Conservation (phyloP, 805 yeast genomes). For the Saccharomycopsis sp. region DNA sequence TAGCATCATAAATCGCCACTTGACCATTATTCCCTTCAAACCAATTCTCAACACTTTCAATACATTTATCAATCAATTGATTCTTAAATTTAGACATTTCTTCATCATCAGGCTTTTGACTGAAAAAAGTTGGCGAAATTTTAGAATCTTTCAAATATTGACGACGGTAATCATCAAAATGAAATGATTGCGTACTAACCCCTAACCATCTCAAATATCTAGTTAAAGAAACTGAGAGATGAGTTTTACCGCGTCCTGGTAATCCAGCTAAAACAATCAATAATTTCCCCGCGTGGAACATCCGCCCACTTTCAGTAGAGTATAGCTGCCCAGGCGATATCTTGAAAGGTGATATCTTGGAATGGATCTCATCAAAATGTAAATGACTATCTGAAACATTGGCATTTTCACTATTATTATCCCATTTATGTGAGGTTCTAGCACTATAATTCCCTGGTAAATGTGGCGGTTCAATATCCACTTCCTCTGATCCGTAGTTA, state of each 20-base stretch:
- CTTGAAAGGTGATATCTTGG: conserved; percentile 49
- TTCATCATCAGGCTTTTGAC: conserved; percentile 28
- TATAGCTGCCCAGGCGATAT: conserved; percentile 90
- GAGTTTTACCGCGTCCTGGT: conserved; percentile 95
- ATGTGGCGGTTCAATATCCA: conserved; percentile 36
- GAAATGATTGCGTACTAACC: conserved; percentile 85
- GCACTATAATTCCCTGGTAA: conserved; percentile 49
- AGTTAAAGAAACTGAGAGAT: conserved; percentile 83
- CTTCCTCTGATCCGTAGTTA: conserved; percentile 20
- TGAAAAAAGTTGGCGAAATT: conserved; percentile 64
- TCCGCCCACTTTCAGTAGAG: conserved; percentile 84
- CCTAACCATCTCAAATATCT: conserved; percentile 95
- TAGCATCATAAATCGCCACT: conserved; percentile 93
- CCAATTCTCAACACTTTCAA: conserved; percentile 61
- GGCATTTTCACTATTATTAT: conserved; percentile 22
- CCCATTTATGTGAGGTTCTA: conserved; percentile 47
- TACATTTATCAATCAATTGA: conserved; percentile 53
- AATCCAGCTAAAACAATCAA: conserved; percentile 84
- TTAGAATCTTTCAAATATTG: conserved; percentile 35
- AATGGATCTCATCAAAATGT: conserved; percentile 60
- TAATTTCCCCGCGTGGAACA: conserved; percentile 93
- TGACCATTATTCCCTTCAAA: conserved; percentile 80
- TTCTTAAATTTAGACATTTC: conserved; percentile 49
- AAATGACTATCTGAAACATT: conserved; percentile 20
- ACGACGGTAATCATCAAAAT: conserved; percentile 86